These are phyloP conservation scores for Mucor velutinosus DNA, from an alignment of 371 early-diverging fungal species.

Conservation along the genomic window DNA sequence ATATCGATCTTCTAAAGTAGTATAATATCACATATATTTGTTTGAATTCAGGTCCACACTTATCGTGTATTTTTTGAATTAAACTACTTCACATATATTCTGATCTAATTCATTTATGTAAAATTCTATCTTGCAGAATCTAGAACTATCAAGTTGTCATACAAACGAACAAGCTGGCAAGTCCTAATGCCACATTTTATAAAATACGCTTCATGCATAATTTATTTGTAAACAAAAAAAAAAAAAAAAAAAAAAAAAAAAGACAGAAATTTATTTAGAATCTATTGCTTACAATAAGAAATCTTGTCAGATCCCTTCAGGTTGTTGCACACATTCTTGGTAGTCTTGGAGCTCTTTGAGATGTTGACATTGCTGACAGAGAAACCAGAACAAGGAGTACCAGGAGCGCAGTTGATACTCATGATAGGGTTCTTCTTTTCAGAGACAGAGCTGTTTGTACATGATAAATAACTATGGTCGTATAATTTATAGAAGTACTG, in stretches of 20 bases:
- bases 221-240: not conserved
- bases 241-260: too few relatives aligned
- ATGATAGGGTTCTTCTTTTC: constrained; percentile 25
- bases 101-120: not conserved
- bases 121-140: not conserved
- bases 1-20: not conserved
- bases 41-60: too few relatives aligned
- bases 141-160: not conserved
- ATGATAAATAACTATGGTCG: too few relatives aligned
- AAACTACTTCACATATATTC: not conserved
- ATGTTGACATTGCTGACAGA: constrained; percentile 26
- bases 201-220: not conserved
- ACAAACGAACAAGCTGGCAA: not conserved
- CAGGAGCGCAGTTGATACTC: constrained; percentile 30
- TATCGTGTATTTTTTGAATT: not conserved
- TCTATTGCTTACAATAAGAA: constrained; percentile 9
- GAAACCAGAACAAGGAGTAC: constrained; percentile 30
- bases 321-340: constrained; percentile 16
- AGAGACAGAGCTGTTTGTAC: constrained; percentile 3
- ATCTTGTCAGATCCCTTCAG: constrained; percentile 19
- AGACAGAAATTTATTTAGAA: not conserved
- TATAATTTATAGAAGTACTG: too few relatives aligned
- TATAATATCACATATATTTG: not conserved
- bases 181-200: not conserved
- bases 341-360: constrained; percentile 18